Evolutionary conservation across 208 protist genomes (phyloP).

Genomic region (Trypanosoma congolense): DNA sequence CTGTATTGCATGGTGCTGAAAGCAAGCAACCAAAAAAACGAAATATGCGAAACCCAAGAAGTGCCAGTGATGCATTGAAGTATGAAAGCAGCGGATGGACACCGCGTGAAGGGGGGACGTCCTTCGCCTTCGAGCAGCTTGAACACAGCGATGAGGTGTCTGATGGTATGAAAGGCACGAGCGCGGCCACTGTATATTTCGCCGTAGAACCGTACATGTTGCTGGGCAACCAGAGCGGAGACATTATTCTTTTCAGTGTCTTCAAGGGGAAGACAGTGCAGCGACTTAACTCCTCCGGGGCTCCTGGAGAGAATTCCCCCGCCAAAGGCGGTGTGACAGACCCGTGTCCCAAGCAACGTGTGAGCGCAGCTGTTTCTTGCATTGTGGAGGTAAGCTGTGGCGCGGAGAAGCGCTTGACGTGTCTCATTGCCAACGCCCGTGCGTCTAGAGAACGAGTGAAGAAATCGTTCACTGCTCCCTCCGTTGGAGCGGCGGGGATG

Average conservation of each 20-base stretch:
- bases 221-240: slow-evolving; percentile 81
- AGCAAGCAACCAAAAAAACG: slow-evolving; percentile 1
- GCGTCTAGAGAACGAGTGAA: slow-evolving; percentile 37
- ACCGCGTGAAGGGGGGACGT: neutral
- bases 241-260: slow-evolving; percentile 67
- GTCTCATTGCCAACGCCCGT: slow-evolving; percentile 37
- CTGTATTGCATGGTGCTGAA: slow-evolving; percentile 4
- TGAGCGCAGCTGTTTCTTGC: slow-evolving; percentile 57
- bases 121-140: slow-evolving; percentile 3
- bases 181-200: slow-evolving; percentile 58
- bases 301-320: slow-evolving; percentile 1
- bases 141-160: neutral
- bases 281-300: slow-evolving; percentile 63
- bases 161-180: neutral
- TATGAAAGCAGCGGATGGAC: neutral
- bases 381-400: slow-evolving; percentile 76
- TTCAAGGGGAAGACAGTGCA: slow-evolving; percentile 64
- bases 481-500: neutral
- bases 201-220: slow-evolving; percentile 78
- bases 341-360: slow-evolving; percentile 26
- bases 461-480: slow-evolving; percentile 20
- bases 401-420: slow-evolving; percentile 47
- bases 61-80: neutral
- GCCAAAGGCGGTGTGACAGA: slow-evolving; percentile 12
- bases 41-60: neutral